Base-by-base conservation (phyloP, 108 stramenopile species). In the Poteriospumella lacustris region DNA sequence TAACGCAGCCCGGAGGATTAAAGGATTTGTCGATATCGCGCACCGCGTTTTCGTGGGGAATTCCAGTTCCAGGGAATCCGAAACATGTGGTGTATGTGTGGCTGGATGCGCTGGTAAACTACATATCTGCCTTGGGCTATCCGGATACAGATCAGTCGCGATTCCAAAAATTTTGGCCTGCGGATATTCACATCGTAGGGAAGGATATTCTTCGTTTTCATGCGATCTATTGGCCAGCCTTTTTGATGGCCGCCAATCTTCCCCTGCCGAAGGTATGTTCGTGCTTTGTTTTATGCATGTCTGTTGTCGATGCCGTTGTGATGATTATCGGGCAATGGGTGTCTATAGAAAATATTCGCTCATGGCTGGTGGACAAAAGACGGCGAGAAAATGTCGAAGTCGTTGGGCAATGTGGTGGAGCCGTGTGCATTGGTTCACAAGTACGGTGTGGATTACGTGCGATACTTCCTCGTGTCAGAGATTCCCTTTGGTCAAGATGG, bases 181-280 rank as follows among this genome's bases (percentile, higher is more conserved):
- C 94, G 0, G 79, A 90, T 67, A 87, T 94, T 26, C 98, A 99
- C 69, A 87, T 99, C 28, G 97, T 99, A 78, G 96, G 98, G 36
- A 97, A 97, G 82, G 98, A 99, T 82, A 99, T 99, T 58, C 81
- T 96, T 26, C 95, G 98, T 91, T 99, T 99, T 82, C 98, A 99
- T 79, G 89, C 92, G 1, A 94, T 99, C 34, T 96, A 96, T 83
- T 99, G 98, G 98, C 96, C 96, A 33, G 93, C 92, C 81, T 89
- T 99, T 39, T 91, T 99, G 80, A 94, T 96, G 93, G 92, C 92
- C 12, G 98, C 96, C 0, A 89, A 85, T 33, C 58, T 99, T 26
- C 89, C 91, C 0, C 85, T 96, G 43, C 96, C 98, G 59, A 92
- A 87, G 72, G 52, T 56, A 85, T 91, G 1, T 92, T n/a, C n/a